These are phyloP conservation scores for Betula pendula DNA, from an alignment of 306 rosid genomes.

Conservation along the genomic window DNA sequence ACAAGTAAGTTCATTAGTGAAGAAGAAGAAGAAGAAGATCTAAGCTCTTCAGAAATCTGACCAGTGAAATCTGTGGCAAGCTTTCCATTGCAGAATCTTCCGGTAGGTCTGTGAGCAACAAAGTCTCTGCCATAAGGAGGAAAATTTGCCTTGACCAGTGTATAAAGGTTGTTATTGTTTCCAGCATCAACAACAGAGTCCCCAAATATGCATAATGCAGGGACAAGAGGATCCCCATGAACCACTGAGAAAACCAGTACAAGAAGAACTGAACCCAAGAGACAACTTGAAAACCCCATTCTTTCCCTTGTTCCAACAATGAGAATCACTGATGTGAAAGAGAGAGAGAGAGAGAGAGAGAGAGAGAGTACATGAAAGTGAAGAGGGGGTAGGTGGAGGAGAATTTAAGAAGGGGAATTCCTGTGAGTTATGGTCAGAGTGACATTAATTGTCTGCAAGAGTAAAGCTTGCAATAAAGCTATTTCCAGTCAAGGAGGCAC, in stretches of 20 bases:
- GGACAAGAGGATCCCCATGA: constrained; percentile 54
- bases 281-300: constrained; percentile 36
- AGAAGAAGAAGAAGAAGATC: not conserved
- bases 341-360: not conserved
- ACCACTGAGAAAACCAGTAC: constrained; percentile 31
- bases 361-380: constrained; percentile 17
- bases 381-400: constrained; percentile 20
- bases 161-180: constrained; percentile 49
- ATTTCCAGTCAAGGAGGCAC: constrained; percentile 7
- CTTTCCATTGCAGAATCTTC: constrained; percentile 72
- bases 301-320: constrained; percentile 1
- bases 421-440: not conserved
- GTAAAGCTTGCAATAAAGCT: constrained; percentile 23
- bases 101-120: constrained; percentile 53
- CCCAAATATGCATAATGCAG: constrained; percentile 60
- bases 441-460: not conserved
- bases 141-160: constrained; percentile 58
- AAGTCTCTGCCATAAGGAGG: constrained; percentile 77
- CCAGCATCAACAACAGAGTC: constrained; percentile 68
- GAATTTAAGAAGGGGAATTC: constrained; percentile 14
- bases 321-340: not conserved
- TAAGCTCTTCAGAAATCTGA: constrained; percentile 2
- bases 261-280: constrained; percentile 32
- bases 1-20: not conserved
- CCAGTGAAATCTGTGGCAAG: constrained; percentile 64